These are phyloP conservation scores for Nannizziopsis arthrosporioides DNA, from an alignment of 2,329 filamentous ascomycete genomes.

Conservation along the genomic window DNA sequence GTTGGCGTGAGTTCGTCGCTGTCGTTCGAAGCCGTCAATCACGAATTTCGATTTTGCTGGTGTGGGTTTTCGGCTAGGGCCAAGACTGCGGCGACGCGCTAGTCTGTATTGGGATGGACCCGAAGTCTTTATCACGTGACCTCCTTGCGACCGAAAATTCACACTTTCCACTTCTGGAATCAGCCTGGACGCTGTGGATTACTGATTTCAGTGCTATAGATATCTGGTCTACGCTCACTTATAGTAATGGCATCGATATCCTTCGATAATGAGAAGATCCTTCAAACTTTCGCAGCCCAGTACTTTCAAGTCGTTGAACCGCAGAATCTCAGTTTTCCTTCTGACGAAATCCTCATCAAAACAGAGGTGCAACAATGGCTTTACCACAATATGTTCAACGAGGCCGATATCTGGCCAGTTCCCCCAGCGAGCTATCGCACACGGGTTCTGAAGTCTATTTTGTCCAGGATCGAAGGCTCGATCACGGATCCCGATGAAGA, in stretches of 20 bases:
- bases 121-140: neutral
- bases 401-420: constrained; percentile 42
- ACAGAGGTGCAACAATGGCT: constrained; percentile 54
- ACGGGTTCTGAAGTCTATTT: constrained; percentile 60
- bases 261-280: constrained; percentile 20
- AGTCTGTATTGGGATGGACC: constrained; percentile 18
- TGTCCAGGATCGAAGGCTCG: constrained; percentile 57
- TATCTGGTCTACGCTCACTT: too few relatives aligned
- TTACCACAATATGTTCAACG: constrained; percentile 55
- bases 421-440: constrained; percentile 60
- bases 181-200: too few relatives aligned
- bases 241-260: constrained; percentile 8
- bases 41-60: constrained; percentile 32
- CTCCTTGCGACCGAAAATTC: neutral
- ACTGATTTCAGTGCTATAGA: too few relatives aligned
- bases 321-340: constrained; percentile 51
- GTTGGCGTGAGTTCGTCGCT: constrained; percentile 24
- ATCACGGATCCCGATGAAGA: constrained; percentile 75
- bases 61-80: constrained; percentile 35
- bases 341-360: constrained; percentile 45
- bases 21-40: constrained; percentile 20
- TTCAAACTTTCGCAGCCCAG: constrained; percentile 47
- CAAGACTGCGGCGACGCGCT: constrained; percentile 19
- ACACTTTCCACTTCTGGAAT: neutral
- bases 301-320: constrained; percentile 65